Base-by-base conservation (phyloP, 169 alveolate species). In the Plasmodium knowlesi region DNA sequence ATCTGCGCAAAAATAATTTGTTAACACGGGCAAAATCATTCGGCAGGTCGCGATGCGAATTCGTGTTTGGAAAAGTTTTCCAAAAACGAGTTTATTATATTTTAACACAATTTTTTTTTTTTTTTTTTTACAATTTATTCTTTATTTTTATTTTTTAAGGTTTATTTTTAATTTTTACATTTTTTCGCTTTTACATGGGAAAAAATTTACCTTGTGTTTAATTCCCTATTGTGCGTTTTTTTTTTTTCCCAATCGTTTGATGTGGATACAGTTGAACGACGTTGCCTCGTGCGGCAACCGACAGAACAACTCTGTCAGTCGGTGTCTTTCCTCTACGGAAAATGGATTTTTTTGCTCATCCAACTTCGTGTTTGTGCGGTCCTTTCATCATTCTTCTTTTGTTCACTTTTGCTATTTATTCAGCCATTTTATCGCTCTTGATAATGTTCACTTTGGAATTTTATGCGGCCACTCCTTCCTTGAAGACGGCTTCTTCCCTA, bases 281-380 rank as follows among this genome's bases (percentile, higher is more conserved):
- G 76, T 76, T 74, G 72, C 70, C 4, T 74, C 22, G n/a, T 57
- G 10, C 25, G 28, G 39, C 19, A 2, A 81, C 46, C 39, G 93
- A 28, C 79, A 85, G 93, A 85, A 85, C 93, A 67, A 74, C 16
- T 74, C 67, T n/a, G 50, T 19, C 43, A 34, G 61, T 25, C 93
- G 79, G 57, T 73, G 85, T 85, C 76, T 85, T 85, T 74, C 53
- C 34, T 61, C 67, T 76, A 14, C 28, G 41, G 30, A 3, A 41
- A 39, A 16, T n/a, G 34, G 72, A 12, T 83, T 83, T 57, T 82
- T 57, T 57, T 54, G 37, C 43, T 3, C 53, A n/a, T 1, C 39
- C 39, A 30, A 6, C 54, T 41, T 80, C 39, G 32, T 80, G 73
- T 28, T 46, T 71, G 19, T 54, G 67, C 70, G 10, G 53, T 19